Evolutionary conservation across 805 yeast genomes (phyloP).

Genomic region (Candida gorgasii): DNA sequence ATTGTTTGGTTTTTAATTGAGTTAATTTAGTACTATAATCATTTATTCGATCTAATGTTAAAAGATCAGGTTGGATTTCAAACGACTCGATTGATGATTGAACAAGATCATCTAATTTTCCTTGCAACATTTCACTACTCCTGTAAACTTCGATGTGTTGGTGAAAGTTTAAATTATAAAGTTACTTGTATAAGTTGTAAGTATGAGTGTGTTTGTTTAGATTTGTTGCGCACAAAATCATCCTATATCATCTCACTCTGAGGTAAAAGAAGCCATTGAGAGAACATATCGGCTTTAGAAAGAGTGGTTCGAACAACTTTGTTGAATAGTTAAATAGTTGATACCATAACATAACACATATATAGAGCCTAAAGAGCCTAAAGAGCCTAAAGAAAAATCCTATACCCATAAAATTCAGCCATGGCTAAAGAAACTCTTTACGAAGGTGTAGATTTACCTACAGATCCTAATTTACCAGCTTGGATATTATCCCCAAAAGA

Average conservation of each 20-base stretch:
- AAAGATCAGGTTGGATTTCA: conserved; percentile 53
- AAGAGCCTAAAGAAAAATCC: no score
- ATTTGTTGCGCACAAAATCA: conserved; percentile 8
- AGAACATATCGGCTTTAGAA: no score
- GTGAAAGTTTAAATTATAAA: no score
- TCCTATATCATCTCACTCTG: conserved; percentile 2
- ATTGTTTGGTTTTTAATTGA: conserved; percentile 26
- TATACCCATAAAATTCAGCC: no score
- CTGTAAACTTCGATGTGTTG: no score
- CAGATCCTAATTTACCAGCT: conserved; percentile 56
- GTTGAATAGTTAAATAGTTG: no score
- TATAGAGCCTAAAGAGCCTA: no score
- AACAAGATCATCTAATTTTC: conserved; percentile 35
- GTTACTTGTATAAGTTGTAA: no score
- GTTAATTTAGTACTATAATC: conserved; percentile 26
- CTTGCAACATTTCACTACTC: conserved; percentile 30
- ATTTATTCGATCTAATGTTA: conserved; percentile 45
- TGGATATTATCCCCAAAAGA: conserved; percentile 80
- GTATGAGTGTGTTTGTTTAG: conserved; percentile 9
- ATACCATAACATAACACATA: no score
- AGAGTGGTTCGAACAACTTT: no score
- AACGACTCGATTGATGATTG: conserved; percentile 48
- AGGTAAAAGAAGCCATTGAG: no score
- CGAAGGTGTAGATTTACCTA: conserved; percentile 39
- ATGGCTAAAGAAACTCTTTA: conserved; percentile 29